Base-by-base conservation (phyloP, 177 flowering plant genomes). In the Vitis hybrid region DNA sequence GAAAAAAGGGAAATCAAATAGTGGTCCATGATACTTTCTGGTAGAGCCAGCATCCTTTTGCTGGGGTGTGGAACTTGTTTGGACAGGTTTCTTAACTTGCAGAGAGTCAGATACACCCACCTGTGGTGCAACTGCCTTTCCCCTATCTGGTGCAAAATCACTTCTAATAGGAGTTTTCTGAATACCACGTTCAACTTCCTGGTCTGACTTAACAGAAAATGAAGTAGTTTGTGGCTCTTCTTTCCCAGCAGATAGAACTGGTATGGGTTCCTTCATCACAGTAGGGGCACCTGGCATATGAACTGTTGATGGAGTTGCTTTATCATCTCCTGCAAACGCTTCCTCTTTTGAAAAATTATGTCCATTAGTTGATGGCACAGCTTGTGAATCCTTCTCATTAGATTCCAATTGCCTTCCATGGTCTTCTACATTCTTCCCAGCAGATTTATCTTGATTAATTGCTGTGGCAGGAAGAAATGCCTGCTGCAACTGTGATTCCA, bases 1-100 rank as follows among this genome's bases (percentile, higher is more conserved):
- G 71, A 96, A 93, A 71, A 82, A 86, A 0, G 99, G 98, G 56
- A 93, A 92, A 85, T 96, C 99, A 80, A 93, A 96, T 52, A 96
- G 84, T 4, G 98, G 98, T 12, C 99, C 99, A 81, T 89, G 91
- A 79, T 96, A 93, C 79, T 94, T 96, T 79, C 97, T 86, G 19
- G 84, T 69, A 27, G 88, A 70, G 55, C 81, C 83, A 60, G 63
- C 80, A 86, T 93, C 98, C 79, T 93, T 93, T 51, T 87, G 74
- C 76, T 82, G 89, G 32, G 89, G 69, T n/a, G 75, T 48, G 56
- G 78, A 68, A 73, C 76, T 79, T 56, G 81, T 78, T 77, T 83
- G 94, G 51, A 68, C 73, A 61, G 94, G 83, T 68, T 87, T 90
- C 78, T 87, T 92, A 63, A 58, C 81, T 76, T 86, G 97, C 56